A percentile compares a stretch with the other conserved stretches of the same genome.
Evolutionary conservation across 1,284 basidiomycete species (phyloP).

Genomic region (Moniliella sp.): DNA sequence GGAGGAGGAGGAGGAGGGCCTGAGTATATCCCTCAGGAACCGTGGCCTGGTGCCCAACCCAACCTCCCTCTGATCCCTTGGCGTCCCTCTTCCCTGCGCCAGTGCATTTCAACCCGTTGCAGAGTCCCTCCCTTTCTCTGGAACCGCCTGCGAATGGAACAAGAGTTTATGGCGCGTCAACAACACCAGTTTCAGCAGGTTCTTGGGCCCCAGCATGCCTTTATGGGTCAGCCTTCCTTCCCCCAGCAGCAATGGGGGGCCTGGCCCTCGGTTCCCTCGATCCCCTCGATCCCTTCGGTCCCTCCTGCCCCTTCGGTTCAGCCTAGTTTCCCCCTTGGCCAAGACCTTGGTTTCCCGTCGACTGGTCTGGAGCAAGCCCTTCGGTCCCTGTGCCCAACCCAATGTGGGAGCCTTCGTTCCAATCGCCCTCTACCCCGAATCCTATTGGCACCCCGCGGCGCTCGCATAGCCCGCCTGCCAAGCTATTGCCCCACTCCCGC

Average conservation of each 20-base stretch:
- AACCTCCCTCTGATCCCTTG: background rate
- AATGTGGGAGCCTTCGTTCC: constrained; percentile 1
- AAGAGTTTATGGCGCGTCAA: too few species aligned
- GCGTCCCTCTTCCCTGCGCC: too few species aligned
- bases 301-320: background rate
- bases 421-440: background rate
- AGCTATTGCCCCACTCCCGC: background rate
- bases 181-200: too few species aligned
- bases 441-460: background rate
- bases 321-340: background rate
- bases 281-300: background rate
- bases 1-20: background rate
- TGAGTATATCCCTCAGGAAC: background rate
- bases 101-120: too few species aligned
- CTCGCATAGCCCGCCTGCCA: background rate
- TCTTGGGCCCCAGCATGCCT: too few species aligned
- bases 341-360: constrained; percentile 2
- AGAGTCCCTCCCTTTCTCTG: too few species aligned
- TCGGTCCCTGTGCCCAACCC: constrained; percentile 1
- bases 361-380: background rate
- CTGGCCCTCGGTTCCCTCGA: too few species aligned
- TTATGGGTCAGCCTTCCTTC: too few species aligned
- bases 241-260: too few species aligned
- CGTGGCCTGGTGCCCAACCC: background rate
- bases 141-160: background rate